Evolutionary conservation across 768 basidiomycete genomes (phyloP).

Genomic region (Naematelia aurantialba): DNA sequence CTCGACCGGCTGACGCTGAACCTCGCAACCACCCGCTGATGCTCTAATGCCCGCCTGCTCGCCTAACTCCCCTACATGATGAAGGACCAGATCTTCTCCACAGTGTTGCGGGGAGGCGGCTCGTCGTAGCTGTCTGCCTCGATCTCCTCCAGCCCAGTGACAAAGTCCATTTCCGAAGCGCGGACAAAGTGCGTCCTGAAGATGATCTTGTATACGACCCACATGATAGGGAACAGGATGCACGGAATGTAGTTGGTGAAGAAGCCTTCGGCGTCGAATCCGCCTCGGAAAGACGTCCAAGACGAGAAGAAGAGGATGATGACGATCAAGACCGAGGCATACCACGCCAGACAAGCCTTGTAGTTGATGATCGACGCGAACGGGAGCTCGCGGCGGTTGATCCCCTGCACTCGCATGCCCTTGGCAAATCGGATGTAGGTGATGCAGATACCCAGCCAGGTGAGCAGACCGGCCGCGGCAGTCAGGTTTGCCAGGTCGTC

Average conservation of each 20-base stretch:
- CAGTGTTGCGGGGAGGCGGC: constrained; percentile 63
- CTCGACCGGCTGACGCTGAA: no score
- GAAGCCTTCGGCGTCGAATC: constrained; percentile 64
- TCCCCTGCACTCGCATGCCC: constrained; percentile 77
- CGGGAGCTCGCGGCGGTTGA: constrained; percentile 67
- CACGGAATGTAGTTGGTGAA: constrained; percentile 70
- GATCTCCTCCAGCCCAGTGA: constrained; percentile 63
- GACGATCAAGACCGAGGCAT: constrained; percentile 46
- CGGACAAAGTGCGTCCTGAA: constrained; percentile 55
- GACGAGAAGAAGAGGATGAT: constrained; percentile 49
- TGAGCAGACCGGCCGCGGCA: constrained; percentile 58
- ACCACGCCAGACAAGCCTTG: constrained; percentile 55
- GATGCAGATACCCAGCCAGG: constrained; percentile 73
- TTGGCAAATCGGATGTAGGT: constrained; percentile 78
- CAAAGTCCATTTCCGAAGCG: constrained; percentile 78
- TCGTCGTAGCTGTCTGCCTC: constrained; percentile 58
- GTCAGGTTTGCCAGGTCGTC: constrained; percentile 71
- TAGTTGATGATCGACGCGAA: constrained; percentile 42
- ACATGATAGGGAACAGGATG: constrained; percentile 64
- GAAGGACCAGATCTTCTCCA: constrained; percentile 73
- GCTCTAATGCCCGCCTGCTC: no score
- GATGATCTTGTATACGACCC: constrained; percentile 59
- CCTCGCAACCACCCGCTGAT: no score
- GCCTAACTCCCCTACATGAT: constrained; percentile 55
- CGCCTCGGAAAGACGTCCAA: constrained; percentile 57